phyloP scores from a whole-genome alignment of 148 eudicot genomes.

The Silene latifolia region DNA sequence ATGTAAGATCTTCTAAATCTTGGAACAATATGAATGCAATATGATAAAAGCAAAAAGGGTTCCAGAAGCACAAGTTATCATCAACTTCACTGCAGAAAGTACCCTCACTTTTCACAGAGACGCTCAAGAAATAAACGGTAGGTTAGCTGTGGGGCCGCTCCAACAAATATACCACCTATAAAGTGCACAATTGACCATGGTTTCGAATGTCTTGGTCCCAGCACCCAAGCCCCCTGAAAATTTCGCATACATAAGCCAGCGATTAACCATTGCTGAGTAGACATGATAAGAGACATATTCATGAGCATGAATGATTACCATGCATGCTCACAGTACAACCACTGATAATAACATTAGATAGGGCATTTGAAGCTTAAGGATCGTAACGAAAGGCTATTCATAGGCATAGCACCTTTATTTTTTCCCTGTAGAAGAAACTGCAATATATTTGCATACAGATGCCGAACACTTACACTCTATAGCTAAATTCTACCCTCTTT shows the following conservation, averaged over 20 bases:
- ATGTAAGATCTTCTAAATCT: constrained; percentile 18
- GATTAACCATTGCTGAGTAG: constrained; percentile 9
- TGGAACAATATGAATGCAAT: neutral
- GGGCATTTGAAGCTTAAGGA: neutral
- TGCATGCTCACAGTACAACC: neutral
- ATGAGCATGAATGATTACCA: constrained; percentile 5
- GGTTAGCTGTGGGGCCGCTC: constrained; percentile 98
- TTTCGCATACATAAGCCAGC: neutral
- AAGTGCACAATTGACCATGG: constrained; percentile 73
- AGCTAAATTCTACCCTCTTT: neutral
- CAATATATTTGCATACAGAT: neutral
- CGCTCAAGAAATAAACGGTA: constrained; percentile 86
- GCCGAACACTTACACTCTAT: neutral
- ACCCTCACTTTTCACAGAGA: constrained; percentile 73
- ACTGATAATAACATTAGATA: neutral
- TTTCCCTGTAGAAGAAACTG: neutral
- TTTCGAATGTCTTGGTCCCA: constrained; percentile 56
- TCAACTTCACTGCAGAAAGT: constrained; percentile 7
- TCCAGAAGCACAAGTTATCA: neutral
- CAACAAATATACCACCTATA: constrained; percentile 93
- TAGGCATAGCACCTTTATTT: neutral
- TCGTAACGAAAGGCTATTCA: neutral
- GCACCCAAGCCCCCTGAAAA: constrained; percentile 93
- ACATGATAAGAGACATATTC: neutral
- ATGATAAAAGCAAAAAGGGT: neutral